Conservation (phyloP, 495 filamentous ascomycete species). For the Endocarpon pusillum region DNA sequence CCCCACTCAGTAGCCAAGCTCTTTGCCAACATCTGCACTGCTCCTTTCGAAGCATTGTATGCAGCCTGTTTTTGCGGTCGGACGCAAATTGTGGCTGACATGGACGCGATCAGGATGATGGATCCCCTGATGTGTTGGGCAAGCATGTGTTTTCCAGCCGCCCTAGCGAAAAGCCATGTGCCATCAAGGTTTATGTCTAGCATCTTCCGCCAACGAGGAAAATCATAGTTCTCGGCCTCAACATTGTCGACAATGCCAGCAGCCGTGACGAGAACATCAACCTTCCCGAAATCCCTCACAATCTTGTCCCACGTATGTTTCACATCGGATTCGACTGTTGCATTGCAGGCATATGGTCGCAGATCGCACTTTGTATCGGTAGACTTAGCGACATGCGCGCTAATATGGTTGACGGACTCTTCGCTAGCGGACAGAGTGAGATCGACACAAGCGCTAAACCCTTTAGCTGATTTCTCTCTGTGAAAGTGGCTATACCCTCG, state of each 20-base stretch:
- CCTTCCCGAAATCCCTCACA: conserved; percentile 12
- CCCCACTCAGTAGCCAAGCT: conserved; percentile 16
- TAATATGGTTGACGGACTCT: conserved; percentile 8
- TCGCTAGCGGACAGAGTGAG: conserved; percentile 8
- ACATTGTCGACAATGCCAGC: conserved; percentile 12
- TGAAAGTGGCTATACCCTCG: conserved; percentile 3
- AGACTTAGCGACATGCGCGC: conserved; percentile 3
- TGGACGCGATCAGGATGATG: conserved; percentile 14
- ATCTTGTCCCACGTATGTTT: conserved; percentile 10
- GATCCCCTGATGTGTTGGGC: conserved; percentile 12
- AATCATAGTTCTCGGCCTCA: conserved; percentile 11
- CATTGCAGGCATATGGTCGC: conserved; percentile 13
- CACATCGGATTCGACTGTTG: conserved; percentile 10
- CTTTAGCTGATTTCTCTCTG: not conserved
- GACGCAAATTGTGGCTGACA: conserved; percentile 11
- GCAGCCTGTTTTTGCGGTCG: conserved; percentile 16
- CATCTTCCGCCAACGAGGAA: conserved; percentile 12
- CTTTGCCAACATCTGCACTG: conserved; percentile 11
- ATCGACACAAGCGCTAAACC: conserved; percentile 9
- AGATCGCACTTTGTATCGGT: conserved; percentile 1
- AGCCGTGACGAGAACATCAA: conserved; percentile 14
- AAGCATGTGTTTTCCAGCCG: conserved; percentile 12
- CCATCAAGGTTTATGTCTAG: conserved; percentile 14
- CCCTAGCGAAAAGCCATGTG: conserved; percentile 11
- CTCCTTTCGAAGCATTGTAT: conserved; percentile 16